Evolutionary conservation across 768 basidiomycete genomes (phyloP), one percentile per base, ranked within the genome.

Genomic region (Rossbeevera mucosa): DNA sequence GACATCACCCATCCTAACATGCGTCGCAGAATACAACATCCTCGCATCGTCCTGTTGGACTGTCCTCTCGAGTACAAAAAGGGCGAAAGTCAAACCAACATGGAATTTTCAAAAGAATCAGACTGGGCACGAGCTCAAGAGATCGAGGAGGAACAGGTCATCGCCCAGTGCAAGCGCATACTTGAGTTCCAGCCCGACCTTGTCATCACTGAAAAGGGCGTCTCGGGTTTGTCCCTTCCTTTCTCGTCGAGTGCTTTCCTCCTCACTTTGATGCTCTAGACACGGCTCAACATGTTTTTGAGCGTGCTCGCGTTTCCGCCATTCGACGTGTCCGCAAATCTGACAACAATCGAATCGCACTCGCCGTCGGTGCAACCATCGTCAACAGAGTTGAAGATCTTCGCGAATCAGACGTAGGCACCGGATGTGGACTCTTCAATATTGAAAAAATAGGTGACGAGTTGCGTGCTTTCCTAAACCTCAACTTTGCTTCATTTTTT

Each of bases 11-110:
- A 98, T 71, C 94, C 96, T 9, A 85, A 90, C 60, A 99, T 98
- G 96, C 76, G 95, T 50, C 71, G 96, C 51, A 76, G 92, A 59
- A 98, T 98, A 68, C 80, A 77, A 55, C 89, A 91, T 58, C 96
- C 95, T 3, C 74, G 94, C 12, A 88, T 99, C 45, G 74, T 98
- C 21, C 71, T 98, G 36, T 74, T 98, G 36, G 94, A 96, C 69
- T 98, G 94, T 69, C 94, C 94, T 9, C 72, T 97, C 51, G 95
- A 98, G 74, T 98, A 99, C 76, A 99, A 98, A 76, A 98, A 98
- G 77, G 95, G 95, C 24, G 96, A 98, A 76, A 84, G 80, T 51
- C 96, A 99, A 72, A 98, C 96, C 54, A 96, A 97, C 68, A 98
- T 98, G 79, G 95, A 97, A 73, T 93, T 98, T 59, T 86, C 85